Evolutionary conservation across 176 grass and related monocot genomes (phyloP), one percentile per base, ranked within the genome.

Genomic region (Avena sativa): DNA sequence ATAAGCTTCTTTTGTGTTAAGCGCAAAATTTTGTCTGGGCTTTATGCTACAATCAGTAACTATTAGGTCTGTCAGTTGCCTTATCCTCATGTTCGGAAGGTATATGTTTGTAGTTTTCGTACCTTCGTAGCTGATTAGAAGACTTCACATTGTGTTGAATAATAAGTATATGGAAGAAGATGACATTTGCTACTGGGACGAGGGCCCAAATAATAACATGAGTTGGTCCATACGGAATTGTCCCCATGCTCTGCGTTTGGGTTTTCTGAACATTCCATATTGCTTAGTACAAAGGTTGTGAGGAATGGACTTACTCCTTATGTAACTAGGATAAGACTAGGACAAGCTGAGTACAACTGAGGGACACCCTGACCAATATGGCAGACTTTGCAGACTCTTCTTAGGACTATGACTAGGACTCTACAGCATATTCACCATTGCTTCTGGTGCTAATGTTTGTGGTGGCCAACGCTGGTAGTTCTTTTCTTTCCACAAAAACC

Each of bases 1-100:
- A 90, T 81, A 8, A 61, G 5, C 11, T 5, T 25, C 79, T 81
- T 58, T 10, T 48, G 50, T 84, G 40, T 69, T 81, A 73, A 80
- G 68, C 12, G 3, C 71, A 76, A 70, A 65, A 79, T 65, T 19
- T 2, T 44, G 3, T 56, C 32, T 82, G 75, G 55, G 10, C 28
- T 50, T 69, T 84, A 30, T 79, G 55, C 74, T 51, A 12, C 2
- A 48, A 17, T 67, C 79, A 59, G 46, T n/a, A 80, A 85, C 67
- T 48, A 36, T 79, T 72, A 21, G 69, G 44, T 32, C 40, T 26
- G 19, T 44, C 4, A 81, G 48, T 51, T 60, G 38, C 40, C 25
- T 36, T 61, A 21, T 62, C 9, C 68, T 72, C 25, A 46, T 72
- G 76, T 64, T 73, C 0, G 0, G 34, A 71, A 66, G 58, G 25